Base-by-base conservation (phyloP, 768 basidiomycete species). In the Pluteus cervinus region DNA sequence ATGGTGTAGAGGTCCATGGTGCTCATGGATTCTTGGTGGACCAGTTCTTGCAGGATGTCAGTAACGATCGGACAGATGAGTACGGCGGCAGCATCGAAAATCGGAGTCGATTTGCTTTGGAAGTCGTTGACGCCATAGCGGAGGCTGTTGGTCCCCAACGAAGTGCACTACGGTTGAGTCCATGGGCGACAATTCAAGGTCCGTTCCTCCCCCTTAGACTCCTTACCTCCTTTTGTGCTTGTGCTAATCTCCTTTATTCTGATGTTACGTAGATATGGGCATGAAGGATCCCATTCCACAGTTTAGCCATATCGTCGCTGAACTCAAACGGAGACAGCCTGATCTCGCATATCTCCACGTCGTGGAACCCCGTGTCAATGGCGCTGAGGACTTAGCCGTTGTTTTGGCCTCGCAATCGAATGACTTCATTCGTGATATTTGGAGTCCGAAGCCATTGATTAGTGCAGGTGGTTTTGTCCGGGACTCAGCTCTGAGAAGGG, bases 31-130 rank as follows among this genome's bases (percentile, higher is more conserved):
- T 71, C 41, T 51, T 79, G 8, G 38, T 68, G 10, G 76, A 84
- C 48, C 78, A 84, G 51, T 83, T 85, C 62, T 42, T 78, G 7
- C 76, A 81, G 47, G 62, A 70, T 18, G 50, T 62, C n/a, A 62
- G 61, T 24, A 84, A 85, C 54, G 48, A 65, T 4, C 67, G 81
- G 11, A 74, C 69, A 5, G 82, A 86, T 51, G 58, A 68, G 30
- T 88, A 81, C 53, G 85, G 85, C 0, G 85, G 86, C 2, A 71
- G 68, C 30, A 57, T 84, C 21, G 73, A 80, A 52, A 73, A 71
- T 39, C 63, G 86, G 4, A 60, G 66, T 1, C 63, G 73, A 18
- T 85, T 87, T 51, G 49, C 56, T 0, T 56, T 80, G 5, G 75
- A 80, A 42, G 60, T 81, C 24, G 51, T 76, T 6, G 63, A 72